A percentile compares a stretch with the other conserved stretches of the same genome.
Evolutionary conservation across 2,329 filamentous ascomycete genomes (phyloP).

Genomic region (Beauveria varroae): DNA sequence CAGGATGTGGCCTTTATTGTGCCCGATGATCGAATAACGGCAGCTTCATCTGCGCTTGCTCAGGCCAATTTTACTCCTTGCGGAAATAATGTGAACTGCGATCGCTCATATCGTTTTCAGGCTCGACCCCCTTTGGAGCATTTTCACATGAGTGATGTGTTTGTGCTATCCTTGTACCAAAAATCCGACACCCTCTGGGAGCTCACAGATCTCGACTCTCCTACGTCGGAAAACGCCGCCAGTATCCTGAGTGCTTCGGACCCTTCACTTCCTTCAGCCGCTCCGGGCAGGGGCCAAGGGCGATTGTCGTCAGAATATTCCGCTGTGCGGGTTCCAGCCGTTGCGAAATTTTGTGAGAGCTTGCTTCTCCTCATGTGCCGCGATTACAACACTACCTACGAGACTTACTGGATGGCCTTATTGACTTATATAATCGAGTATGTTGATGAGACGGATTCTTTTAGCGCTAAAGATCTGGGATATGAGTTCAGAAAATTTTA

Average conservation of each 20-base stretch:
- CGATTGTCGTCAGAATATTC: not conserved
- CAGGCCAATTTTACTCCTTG: not conserved
- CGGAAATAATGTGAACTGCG: not conserved
- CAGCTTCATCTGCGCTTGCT: not conserved
- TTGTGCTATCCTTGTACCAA: conserved; percentile 1
- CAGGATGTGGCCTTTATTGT: not conserved
- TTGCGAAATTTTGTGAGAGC: not conserved
- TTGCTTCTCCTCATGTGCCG: not conserved
- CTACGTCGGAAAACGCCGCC: not conserved
- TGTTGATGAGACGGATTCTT: not conserved
- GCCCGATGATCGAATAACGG: not conserved
- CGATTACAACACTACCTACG: not conserved
- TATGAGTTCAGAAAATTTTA: not conserved
- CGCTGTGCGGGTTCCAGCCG: not conserved
- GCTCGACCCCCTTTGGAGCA: not conserved
- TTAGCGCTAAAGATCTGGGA: not conserved
- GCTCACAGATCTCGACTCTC: not conserved
- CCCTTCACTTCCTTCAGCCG: not conserved
- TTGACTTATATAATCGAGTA: conserved; percentile 1
- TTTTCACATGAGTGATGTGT: not conserved
- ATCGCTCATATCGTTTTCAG: not conserved
- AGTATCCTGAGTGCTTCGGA: not conserved
- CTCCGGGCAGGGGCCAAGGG: not conserved
- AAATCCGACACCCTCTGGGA: conserved; percentile 3
- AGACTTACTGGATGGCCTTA: not conserved